A percentile compares a stretch with the other conserved stretches of the same genome.
These are phyloP conservation scores for Globisporangium sylvaticum DNA, from an alignment of 352 stramenopile species.

Conservation along the genomic window DNA sequence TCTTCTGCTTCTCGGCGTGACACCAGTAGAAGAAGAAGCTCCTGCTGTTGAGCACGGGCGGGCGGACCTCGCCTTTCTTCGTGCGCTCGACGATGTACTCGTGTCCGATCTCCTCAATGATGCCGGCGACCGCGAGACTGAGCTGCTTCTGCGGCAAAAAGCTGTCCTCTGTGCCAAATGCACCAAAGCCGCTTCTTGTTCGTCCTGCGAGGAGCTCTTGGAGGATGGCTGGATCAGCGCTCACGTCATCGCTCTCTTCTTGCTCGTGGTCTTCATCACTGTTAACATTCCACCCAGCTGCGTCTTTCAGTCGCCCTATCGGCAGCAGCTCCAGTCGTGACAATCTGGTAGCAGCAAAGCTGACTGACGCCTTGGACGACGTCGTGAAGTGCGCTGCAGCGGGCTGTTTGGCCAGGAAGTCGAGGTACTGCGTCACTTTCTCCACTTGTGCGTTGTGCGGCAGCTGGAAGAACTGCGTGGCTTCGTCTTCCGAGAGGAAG, in stretches of 20 bases:
- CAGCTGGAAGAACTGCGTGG: slow-evolving; percentile 47
- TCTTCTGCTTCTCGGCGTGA: slow-evolving; percentile 84
- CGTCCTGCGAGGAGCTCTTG: slow-evolving; percentile 29
- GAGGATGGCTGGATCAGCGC: slow-evolving; percentile 25
- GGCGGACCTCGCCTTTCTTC: slow-evolving; percentile 33
- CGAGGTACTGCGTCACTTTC: slow-evolving; percentile 62
- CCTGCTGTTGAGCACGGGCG: slow-evolving; percentile 66
- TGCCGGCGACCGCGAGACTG: slow-evolving; percentile 53
- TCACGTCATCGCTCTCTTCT: not conserved
- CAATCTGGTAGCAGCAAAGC: slow-evolving; percentile 25
- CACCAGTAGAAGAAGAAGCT: slow-evolving; percentile 88
- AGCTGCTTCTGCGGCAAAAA: slow-evolving; percentile 66
- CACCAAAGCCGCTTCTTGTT: slow-evolving; percentile 71
- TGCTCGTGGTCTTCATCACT: not conserved
- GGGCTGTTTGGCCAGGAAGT: slow-evolving; percentile 52
- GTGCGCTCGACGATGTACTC: slow-evolving; percentile 63
- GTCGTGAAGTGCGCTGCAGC: slow-evolving; percentile 43
- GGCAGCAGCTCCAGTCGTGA: not conserved
- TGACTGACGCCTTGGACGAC: slow-evolving; percentile 51
- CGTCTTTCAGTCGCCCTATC: not conserved
- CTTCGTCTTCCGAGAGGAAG: slow-evolving; percentile 43
- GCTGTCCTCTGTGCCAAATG: slow-evolving; percentile 50
- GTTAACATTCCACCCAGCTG: not conserved
- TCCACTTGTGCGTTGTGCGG: slow-evolving; percentile 43
- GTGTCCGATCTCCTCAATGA: slow-evolving; percentile 57